These are phyloP conservation scores for Morella rubra DNA, from an alignment of 306 rosid species.

Conservation along the genomic window DNA sequence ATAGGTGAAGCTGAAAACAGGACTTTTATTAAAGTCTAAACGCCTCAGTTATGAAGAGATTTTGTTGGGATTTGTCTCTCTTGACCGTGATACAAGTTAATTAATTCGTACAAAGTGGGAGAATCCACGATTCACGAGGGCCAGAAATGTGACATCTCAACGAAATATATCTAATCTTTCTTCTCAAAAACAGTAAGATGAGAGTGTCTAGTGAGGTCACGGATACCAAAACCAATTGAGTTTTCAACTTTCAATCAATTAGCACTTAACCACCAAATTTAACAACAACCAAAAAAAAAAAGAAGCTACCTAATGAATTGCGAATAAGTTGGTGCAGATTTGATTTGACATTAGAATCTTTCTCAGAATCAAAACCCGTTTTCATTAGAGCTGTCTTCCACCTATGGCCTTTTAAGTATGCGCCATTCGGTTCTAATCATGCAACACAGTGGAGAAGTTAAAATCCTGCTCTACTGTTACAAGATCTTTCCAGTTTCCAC, in stretches of 20 bases:
- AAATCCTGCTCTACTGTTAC: too few relatives aligned
- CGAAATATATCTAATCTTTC: constrained; percentile 15
- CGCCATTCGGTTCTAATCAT: background rate
- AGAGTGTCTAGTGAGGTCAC: background rate
- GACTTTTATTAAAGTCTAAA: background rate
- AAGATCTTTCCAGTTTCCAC: too few relatives aligned
- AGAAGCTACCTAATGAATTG: too few relatives aligned
- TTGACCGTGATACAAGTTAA: constrained; percentile 19
- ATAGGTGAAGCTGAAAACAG: too few relatives aligned
- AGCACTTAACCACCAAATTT: too few relatives aligned
- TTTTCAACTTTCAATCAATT: background rate
- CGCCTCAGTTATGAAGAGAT: constrained; percentile 22
- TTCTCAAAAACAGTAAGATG: background rate
- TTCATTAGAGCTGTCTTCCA: too few relatives aligned
- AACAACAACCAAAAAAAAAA: too few relatives aligned
- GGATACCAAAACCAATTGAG: background rate
- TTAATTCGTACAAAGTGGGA: background rate
- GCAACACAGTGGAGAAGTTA: background rate
- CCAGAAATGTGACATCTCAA: constrained; percentile 39
- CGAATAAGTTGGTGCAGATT: too few relatives aligned
- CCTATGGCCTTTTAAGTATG: too few relatives aligned
- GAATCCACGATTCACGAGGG: constrained; percentile 28
- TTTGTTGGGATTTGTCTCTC: constrained; percentile 25
- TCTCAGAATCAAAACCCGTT: too few relatives aligned
- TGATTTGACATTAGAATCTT: too few relatives aligned